A percentile compares a stretch with the other conserved stretches of the same genome.
Conservation (phyloP, 768 basidiomycete species). For the Grammothele lineata region DNA sequence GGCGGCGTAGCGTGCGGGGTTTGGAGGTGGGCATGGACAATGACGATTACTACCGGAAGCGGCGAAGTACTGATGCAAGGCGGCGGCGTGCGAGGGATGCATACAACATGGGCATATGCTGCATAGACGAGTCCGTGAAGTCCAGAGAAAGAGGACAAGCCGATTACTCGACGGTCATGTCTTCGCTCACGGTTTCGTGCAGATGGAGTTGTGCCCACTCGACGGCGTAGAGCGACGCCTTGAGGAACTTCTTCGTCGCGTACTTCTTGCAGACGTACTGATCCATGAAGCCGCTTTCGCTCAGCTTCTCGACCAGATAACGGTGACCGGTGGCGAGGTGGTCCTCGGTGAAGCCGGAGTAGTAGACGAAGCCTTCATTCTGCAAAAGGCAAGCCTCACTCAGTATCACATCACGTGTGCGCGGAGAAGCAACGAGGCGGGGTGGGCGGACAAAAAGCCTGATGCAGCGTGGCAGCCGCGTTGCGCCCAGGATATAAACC, state of each 20-base stretch:
- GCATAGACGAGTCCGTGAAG: slow-evolving; percentile 10
- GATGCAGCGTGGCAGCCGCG: slow-evolving; percentile 11
- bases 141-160: slow-evolving; percentile 1
- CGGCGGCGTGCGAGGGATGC: not conserved
- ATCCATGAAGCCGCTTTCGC: slow-evolving; percentile 72
- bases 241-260: slow-evolving; percentile 95
- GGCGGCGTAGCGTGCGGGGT: slow-evolving; percentile 11
- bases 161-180: slow-evolving; percentile 45
- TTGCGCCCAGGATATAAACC: slow-evolving; percentile 12
- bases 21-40: slow-evolving; percentile 8
- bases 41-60: slow-evolving; percentile 10
- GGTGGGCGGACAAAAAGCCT: slow-evolving; percentile 12
- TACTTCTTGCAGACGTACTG: slow-evolving; percentile 96
- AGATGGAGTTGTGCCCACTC: slow-evolving; percentile 63
- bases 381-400: slow-evolving; percentile 32
- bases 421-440: slow-evolving; percentile 11
- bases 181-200: slow-evolving; percentile 32
- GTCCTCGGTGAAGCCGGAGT: slow-evolving; percentile 88
- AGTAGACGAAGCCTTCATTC: slow-evolving; percentile 89
- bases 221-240: slow-evolving; percentile 76
- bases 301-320: slow-evolving; percentile 79
- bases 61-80: slow-evolving; percentile 6
- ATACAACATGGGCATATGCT: slow-evolving; percentile 16
- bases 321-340: slow-evolving; percentile 80
- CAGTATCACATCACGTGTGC: slow-evolving; percentile 20